A percentile compares a stretch with the other conserved stretches of the same genome.
phyloP scores from a whole-genome alignment of 176 grass and related monocot genomes.

The Rhynchospora pubera region DNA sequence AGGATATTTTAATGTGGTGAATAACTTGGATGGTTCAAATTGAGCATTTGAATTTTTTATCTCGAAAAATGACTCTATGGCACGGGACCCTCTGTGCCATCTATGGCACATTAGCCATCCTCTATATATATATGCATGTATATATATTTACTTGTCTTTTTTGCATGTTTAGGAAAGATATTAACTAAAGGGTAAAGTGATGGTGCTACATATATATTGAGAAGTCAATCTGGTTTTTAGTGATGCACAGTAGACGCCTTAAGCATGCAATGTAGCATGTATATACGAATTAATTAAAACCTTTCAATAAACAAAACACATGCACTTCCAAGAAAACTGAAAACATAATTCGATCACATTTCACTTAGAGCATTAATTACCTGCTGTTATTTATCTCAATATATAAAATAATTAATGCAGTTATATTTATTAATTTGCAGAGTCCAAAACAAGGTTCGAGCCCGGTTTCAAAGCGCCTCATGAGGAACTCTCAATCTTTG shows the following conservation, averaged over 20 bases:
- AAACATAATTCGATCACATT: not conserved
- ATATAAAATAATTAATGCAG: not conserved
- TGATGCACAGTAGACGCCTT: not conserved
- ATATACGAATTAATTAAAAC: too few relatives aligned
- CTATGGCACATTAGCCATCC: too few relatives aligned
- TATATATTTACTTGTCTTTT: not conserved
- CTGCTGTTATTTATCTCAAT: not conserved
- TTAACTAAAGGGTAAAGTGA: not conserved
- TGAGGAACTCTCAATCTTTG: conserved; percentile 3
- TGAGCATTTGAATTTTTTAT: too few relatives aligned
- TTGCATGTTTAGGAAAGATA: not conserved
- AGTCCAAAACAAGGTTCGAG: not conserved
- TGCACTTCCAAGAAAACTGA: too few relatives aligned
- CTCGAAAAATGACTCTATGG: too few relatives aligned
- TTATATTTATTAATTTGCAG: conserved; percentile 14
- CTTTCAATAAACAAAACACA: not conserved
- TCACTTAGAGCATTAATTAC: not conserved
- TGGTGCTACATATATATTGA: not conserved
- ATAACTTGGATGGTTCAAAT: too few relatives aligned
- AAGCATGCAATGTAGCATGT: not conserved
- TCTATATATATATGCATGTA: not conserved
- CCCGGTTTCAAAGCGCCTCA: not conserved
- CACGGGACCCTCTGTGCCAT: too few relatives aligned
- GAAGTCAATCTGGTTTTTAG: not conserved
- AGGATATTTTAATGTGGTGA: too few relatives aligned